phyloP scores from a whole-genome alignment of 148 eudicot species.

The Euryodendron excelsum region DNA sequence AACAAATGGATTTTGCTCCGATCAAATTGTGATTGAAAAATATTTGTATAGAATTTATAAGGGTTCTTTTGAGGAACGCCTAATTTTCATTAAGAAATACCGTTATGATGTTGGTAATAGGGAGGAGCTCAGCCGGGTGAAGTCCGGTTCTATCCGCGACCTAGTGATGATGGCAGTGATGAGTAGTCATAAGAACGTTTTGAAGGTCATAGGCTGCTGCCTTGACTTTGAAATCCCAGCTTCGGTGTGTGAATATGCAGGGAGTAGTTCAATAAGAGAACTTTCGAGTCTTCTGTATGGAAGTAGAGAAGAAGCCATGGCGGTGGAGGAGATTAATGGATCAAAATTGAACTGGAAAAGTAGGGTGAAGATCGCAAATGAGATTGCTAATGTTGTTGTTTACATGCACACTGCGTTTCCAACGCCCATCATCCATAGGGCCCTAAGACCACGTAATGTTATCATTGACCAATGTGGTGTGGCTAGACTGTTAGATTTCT shows the following conservation, averaged over 20 bases:
- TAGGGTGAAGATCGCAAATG: not conserved
- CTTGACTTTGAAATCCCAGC: slow-evolving; percentile 1
- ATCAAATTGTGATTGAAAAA: not conserved
- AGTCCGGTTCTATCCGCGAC: not conserved
- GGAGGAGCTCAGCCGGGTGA: too few species aligned
- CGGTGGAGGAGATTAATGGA: not conserved
- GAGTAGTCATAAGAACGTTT: slow-evolving; percentile 6
- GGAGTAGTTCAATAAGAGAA: not conserved
- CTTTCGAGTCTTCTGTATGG: too few species aligned
- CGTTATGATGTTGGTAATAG: too few species aligned
- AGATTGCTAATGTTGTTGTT: slow-evolving; percentile 13
- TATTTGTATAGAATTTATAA: not conserved
- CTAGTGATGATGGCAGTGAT: not conserved
- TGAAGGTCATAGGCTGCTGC: not conserved
- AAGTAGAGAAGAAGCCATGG: not conserved
- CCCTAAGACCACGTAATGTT: not conserved
- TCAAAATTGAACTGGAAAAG: not conserved
- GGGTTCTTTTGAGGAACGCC: not conserved
- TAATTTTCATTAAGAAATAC: not conserved
- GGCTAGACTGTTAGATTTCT: slow-evolving; percentile 18
- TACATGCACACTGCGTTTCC: slow-evolving; percentile 21
- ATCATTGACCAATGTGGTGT: slow-evolving; percentile 8
- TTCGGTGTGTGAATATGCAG: not conserved
- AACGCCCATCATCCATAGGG: slow-evolving; percentile 15
- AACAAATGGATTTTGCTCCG: not conserved